Conservation (phyloP, 2,329 filamentous ascomycete species). For the Exophiala calicioides region DNA sequence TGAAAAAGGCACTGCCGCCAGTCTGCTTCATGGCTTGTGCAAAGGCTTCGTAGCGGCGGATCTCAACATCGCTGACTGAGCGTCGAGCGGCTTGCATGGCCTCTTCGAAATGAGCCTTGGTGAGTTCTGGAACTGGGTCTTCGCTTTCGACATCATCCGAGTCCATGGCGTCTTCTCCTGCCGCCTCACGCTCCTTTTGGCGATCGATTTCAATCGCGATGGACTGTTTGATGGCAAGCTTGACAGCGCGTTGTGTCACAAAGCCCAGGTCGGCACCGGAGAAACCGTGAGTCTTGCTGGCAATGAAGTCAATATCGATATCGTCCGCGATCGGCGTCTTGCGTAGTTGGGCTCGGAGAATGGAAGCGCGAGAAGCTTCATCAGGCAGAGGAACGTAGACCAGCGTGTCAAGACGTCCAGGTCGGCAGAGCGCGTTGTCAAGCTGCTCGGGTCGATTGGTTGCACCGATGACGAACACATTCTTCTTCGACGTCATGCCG, state of each 20-base stretch:
- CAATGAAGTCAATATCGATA: slow-evolving; percentile 87
- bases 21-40: slow-evolving; percentile 99
- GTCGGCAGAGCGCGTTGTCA: slow-evolving; percentile 95
- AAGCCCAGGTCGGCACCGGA: slow-evolving; percentile 99
- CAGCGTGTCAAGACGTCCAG: slow-evolving; percentile 95
- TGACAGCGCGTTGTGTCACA: slow-evolving; percentile 97
- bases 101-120: slow-evolving; percentile 96
- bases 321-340: slow-evolving; percentile 92
- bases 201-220: slow-evolving; percentile 88
- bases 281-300: slow-evolving; percentile 96
- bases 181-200: slow-evolving; percentile 81
- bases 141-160: slow-evolving; percentile 77
- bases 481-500: slow-evolving; percentile 99
- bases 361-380: slow-evolving; percentile 81
- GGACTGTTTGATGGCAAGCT: slow-evolving; percentile 98
- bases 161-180: slow-evolving; percentile 78
- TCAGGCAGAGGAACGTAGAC: slow-evolving; percentile 98
- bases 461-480: slow-evolving; percentile 98
- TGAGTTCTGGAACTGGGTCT: slow-evolving; percentile 93
- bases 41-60: slow-evolving; percentile 96
- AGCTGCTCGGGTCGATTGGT: slow-evolving; percentile 99
- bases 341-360: slow-evolving; percentile 92
- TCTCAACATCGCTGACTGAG: slow-evolving; percentile 95
- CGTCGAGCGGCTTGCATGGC: slow-evolving; percentile 93
- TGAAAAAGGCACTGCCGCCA: slow-evolving; percentile 94